Evolutionary conservation across 2,329 filamentous ascomycete genomes (phyloP).

Genomic region (Grosmannia clavigera): DNA sequence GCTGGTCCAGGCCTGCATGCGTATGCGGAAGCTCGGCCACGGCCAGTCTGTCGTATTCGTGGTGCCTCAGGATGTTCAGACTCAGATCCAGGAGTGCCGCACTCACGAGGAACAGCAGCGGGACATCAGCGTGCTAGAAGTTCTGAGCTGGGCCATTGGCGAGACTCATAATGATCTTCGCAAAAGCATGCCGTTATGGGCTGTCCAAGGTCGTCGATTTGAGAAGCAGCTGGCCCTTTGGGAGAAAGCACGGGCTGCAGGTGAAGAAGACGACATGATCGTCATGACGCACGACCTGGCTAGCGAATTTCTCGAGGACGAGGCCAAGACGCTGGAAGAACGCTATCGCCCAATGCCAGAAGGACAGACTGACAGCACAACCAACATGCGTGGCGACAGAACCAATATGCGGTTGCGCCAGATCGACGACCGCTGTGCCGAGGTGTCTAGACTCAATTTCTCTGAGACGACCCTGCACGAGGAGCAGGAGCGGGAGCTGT

Average conservation of each 20-base stretch:
- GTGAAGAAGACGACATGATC: no score
- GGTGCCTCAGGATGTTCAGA: constrained; percentile 34
- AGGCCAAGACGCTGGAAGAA: constrained; percentile 36
- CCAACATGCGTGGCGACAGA: no score
- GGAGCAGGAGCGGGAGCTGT: constrained; percentile 57
- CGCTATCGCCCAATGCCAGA: constrained; percentile 32
- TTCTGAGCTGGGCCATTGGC: constrained; percentile 46
- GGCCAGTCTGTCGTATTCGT: constrained; percentile 53
- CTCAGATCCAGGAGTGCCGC: constrained; percentile 26
- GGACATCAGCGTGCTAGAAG: constrained; percentile 31
- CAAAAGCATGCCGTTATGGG: constrained; percentile 46
- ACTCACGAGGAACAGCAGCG: constrained; percentile 29
- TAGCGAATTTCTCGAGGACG: constrained; percentile 34
- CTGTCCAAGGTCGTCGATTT: constrained; percentile 39
- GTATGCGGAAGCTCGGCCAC: constrained; percentile 56
- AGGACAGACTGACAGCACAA: no score
- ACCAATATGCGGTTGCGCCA: constrained; percentile 20
- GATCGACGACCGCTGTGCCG: constrained; percentile 19
- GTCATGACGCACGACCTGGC: constrained; percentile 9
- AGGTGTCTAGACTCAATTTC: no score
- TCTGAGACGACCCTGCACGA: constrained; percentile 32
- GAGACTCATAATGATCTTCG: constrained; percentile 41
- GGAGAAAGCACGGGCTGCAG: no score
- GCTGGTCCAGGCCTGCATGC: constrained; percentile 55
- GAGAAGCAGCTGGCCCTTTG: constrained; percentile 15